Base-by-base conservation (phyloP, 805 yeast genomes). In the Danielia reshetovae region DNA sequence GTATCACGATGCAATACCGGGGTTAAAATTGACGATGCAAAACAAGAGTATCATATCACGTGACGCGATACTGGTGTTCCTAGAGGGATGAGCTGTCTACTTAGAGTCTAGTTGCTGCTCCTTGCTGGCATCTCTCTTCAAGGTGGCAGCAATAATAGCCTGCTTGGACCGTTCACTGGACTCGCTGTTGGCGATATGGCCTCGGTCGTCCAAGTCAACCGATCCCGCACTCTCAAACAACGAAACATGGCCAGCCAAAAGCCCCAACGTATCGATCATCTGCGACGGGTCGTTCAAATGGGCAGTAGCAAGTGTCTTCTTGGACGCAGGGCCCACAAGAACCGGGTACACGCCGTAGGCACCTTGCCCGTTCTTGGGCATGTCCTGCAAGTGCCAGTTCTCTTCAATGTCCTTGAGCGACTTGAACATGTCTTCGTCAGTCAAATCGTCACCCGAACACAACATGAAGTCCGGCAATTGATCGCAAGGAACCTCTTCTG, bases 371-470 rank as follows among this genome's bases (percentile, higher is more conserved):
- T 78, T 74, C 36, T 57, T 59, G 2, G 67, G 62, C 25, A 65
- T 55, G 5, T 64, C 60, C 13, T 68, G 53, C 10, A 53, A 43
- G 40, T 60, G 62, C 82, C 83, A 77, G 17, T 59, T 52, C 2
- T 55, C 51, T 49, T 82, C 87, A 46, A 85, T 76, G 2, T 65
- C 68, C 38, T 79, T 75, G 49, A 93, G 67, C 18, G 90, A 81
- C 39, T 68, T 72, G 59, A 93, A 93, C 99, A 93, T 93, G 54
- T 93, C 98, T 59, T 93, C 99, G 59, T 93, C 99, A 0, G 99
- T 93, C 27, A 81, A 72, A 58, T 93, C 99, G 59, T 93, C 99
- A 33, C 99, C 99, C 28, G 87, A 62, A 63, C 97, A 93, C 35
- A 90, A 60, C 26, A 85, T 76, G 54, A 93, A 90, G 51, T 86